A percentile compares a stretch with the other conserved stretches of the same genome.
Evolutionary conservation across 1,284 basidiomycete genomes (phyloP).

Genomic region (Singerocomus rubriflavus): DNA sequence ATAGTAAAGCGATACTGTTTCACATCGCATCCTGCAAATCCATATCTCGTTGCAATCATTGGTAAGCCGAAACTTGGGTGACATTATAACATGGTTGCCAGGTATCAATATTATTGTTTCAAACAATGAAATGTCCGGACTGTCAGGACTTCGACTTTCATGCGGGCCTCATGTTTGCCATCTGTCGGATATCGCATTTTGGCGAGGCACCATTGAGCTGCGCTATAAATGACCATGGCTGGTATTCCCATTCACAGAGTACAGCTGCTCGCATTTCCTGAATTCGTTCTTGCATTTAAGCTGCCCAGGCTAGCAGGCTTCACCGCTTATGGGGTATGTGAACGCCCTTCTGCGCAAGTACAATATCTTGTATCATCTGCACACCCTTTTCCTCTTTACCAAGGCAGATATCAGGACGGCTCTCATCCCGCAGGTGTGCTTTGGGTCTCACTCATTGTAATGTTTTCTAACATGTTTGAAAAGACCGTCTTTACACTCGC

Average conservation of each 20-base stretch:
- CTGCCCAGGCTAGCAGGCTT: background rate
- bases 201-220: background rate
- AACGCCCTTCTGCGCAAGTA: background rate
- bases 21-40: too few relatives aligned
- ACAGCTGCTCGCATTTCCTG: too few relatives aligned
- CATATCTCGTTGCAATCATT: too few relatives aligned
- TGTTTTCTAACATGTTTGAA: background rate
- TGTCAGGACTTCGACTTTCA: background rate
- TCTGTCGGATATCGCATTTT: background rate
- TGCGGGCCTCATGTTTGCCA: background rate
- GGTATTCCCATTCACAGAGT: too few relatives aligned
- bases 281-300: background rate
- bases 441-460: background rate
- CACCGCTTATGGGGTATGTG: background rate
- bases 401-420: constrained; percentile 38
- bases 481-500: constrained; percentile 21
- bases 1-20: too few relatives aligned
- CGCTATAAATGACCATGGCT: constrained; percentile 11
- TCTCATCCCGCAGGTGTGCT: constrained; percentile 36
- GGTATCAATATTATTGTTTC: background rate
- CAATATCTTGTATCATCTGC: constrained; percentile 11
- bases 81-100: background rate
- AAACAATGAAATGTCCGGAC: background rate
- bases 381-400: constrained; percentile 35
- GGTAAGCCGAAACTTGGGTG: too few relatives aligned